Base-by-base conservation (phyloP, 2,329 filamentous ascomycete species). In the Scortechinia acanthostroma region DNA sequence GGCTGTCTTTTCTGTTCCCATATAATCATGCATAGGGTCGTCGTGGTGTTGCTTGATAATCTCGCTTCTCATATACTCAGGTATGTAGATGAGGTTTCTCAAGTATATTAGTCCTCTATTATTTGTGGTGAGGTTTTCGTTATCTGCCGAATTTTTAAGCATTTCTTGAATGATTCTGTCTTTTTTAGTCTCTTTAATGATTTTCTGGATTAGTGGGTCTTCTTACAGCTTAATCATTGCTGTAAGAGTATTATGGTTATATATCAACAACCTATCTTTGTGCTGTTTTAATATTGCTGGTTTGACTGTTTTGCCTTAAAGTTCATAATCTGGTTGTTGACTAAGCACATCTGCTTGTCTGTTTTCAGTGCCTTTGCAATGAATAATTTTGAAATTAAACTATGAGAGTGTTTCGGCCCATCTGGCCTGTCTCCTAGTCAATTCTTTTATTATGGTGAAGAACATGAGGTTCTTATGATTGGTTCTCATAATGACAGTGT, bases 401-500 rank as follows among this genome's bases (percentile, higher is more conserved):
- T 44, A 22, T 3, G 48, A 46, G 13, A 55, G 48, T n/a, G 48
- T 47, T 46, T 58, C 52, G 5, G 48, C 42, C 54, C 46, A 62
- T 48, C 52, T 21, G 1, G 48, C 50, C 50, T 64, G 50, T 20
- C 50, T 33, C 43, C 44, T 22, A 46, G 53, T 61, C 4, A 62
- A 42, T 3, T 46, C 28, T 43, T 55, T 55, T 3, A 28, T 55
- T 2, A 44, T 55, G 6, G 49, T 58, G 45, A 62, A 62, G 40
- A 53, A 53, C 16, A 47, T 33, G 17, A 62, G 42, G 21, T 60
- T 60, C 43, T 56, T 52, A 47, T 60, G 46, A 46, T 57, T 48
- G 20, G 46, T 52, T 35, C 48, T 44, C 2, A 56, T 42, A 4
- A 49, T 42, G 22, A 52, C 44, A 16, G 16, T 42, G 16, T 51